These are phyloP conservation scores for Fusarium sp. DNA, from an alignment of 2,329 filamentous ascomycete genomes.

Conservation along the genomic window DNA sequence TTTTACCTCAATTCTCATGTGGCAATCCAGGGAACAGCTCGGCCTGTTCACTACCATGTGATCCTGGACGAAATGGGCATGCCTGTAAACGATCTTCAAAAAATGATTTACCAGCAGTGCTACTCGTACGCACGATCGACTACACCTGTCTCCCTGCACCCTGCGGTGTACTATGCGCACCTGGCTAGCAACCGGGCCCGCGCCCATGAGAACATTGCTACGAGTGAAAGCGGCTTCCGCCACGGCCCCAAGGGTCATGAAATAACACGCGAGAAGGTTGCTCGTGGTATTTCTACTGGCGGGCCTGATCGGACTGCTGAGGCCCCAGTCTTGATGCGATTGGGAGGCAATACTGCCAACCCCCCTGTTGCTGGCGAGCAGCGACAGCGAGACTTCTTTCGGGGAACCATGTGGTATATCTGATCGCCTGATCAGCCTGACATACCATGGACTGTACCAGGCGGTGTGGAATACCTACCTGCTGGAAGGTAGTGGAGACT, in stretches of 20 bases:
- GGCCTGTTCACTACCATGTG: constrained; percentile 92
- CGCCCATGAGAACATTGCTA: constrained; percentile 70
- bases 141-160: constrained; percentile 88
- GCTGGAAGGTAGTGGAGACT: neutral
- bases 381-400: constrained; percentile 52
- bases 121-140: constrained; percentile 95
- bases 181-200: constrained; percentile 84
- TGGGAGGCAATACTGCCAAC: constrained; percentile 45
- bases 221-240: constrained; percentile 59
- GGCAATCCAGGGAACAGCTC: constrained; percentile 93
- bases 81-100: constrained; percentile 76
- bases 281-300: constrained; percentile 51
- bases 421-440: constrained; percentile 32
- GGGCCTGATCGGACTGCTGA: constrained; percentile 40
- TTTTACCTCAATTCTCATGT: constrained; percentile 74
- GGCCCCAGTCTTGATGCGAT: constrained; percentile 47
- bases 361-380: constrained; percentile 46
- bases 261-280: constrained; percentile 52
- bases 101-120: constrained; percentile 92
- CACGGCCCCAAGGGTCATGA: constrained; percentile 58
- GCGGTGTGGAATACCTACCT: neutral
- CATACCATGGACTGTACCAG: neutral
- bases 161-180: constrained; percentile 96
- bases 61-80: constrained; percentile 83
- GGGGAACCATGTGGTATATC: constrained; percentile 59